Conservation (phyloP, 2,329 filamentous ascomycete genomes). For the Ceratocystis albifundus region DNA sequence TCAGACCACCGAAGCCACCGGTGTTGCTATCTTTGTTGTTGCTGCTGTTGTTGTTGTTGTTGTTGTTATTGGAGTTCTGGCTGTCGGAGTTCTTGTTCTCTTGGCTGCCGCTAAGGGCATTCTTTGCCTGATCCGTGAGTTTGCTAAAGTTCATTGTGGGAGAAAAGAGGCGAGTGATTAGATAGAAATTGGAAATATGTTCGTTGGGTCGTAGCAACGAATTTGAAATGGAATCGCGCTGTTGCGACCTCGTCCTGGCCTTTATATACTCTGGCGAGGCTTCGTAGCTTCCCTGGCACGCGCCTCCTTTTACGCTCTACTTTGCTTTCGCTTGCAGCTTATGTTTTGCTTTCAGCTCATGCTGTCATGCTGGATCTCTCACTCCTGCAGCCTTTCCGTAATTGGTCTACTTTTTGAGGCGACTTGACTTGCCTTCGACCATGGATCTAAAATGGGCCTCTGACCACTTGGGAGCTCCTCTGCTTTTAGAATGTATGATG, state of each 20-base stretch:
- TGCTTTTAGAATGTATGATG: not conserved
- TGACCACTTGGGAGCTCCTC: not conserved
- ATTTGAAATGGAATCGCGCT: not conserved
- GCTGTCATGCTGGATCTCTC: not conserved
- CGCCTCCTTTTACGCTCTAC: not conserved
- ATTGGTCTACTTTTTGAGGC: constrained; percentile 2
- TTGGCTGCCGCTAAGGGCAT: constrained; percentile 18
- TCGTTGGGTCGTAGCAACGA: not conserved
- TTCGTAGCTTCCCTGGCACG: not conserved
- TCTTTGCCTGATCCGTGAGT: constrained; percentile 24
- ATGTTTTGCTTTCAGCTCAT: constrained; percentile 14
- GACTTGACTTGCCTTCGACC: not conserved
- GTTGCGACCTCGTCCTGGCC: not conserved
- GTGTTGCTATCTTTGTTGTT: constrained; percentile 30
- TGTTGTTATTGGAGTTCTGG: constrained; percentile 27
- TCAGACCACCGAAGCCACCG: constrained; percentile 43
- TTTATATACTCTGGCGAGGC: not conserved
- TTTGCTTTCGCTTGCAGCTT: not conserved
- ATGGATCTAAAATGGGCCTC: not conserved
- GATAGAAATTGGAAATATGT: not conserved
- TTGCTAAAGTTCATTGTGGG: constrained; percentile 22
- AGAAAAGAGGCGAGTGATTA: not conserved
- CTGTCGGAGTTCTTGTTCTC: constrained; percentile 21
- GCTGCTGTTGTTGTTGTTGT: no score
- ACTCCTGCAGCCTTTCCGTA: not conserved